Base-by-base conservation (phyloP, 441 rosid species). In the Jatropha podagrica region DNA sequence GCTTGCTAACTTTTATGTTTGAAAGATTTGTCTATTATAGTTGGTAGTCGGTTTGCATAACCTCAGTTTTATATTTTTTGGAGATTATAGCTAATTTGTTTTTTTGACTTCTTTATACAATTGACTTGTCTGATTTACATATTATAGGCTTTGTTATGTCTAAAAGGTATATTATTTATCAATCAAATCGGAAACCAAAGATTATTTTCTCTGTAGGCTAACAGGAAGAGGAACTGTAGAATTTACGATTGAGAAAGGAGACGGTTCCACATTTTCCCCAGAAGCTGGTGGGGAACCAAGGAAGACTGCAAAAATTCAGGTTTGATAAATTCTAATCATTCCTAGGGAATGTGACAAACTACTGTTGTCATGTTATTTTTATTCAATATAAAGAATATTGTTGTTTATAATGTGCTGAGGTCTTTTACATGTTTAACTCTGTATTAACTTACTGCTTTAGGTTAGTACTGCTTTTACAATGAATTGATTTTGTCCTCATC, bases 181-280 rank as follows among this genome's bases (percentile, higher is more conserved):
- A 58, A n/a, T 72, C 58, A 27, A 23, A 37, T n/a, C 68, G 38
- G 51, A 60, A 26, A 46, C 32, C 10, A 7, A 40, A 42, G n/a
- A 52, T 32, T 49, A 10, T 12, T 63, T 38, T 38, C 27, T 69
- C 17, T 81, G 74, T 71, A 96, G 97, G 89, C 86, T 93, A 76
- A 86, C 92, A 63, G 99, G 99, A 58, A 89, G 99, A 85, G 97
- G 89, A 78, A 85, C 78, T 27, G 90, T 93, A 68, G 97, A 93
- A 83, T 83, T 96, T 83, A 91, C 85, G 23, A 76, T 96, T 73
- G 96, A 88, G 85, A 96, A 85, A 86, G 90, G 83, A 68, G 97
- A 92, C 83, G 94, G 94, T 85, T 86, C 95, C 15, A 73, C 91
- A 76, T 93, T 95, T 89, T 77, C 96, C 73, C 87, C 95, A 6